Evolutionary conservation across 768 basidiomycete genomes (phyloP).

Genomic region (Mycena metata): DNA sequence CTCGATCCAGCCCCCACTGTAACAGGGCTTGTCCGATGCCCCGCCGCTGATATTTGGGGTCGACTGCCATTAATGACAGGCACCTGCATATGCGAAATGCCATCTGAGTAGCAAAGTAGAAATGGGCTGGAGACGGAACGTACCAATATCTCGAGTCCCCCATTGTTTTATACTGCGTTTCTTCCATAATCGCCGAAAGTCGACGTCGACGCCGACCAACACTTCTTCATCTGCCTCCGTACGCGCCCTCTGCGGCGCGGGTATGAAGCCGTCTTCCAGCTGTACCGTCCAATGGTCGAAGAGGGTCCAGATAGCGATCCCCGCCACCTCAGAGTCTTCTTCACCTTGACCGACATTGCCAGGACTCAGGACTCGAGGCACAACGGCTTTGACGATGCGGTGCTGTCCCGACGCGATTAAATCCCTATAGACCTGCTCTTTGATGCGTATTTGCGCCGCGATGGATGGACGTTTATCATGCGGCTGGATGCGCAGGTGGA

Average conservation of each 20-base stretch:
- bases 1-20: slow-evolving; percentile 15
- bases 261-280: neutral
- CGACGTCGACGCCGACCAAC: neutral
- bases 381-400: slow-evolving; percentile 22
- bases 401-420: neutral
- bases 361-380: too few species aligned
- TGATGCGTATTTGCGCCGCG: slow-evolving; percentile 2
- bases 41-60: slow-evolving; percentile 12
- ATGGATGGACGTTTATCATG: slow-evolving; percentile 8
- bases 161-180: slow-evolving; percentile 3
- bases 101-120: too few species aligned
- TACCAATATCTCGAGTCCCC: slow-evolving; percentile 19
- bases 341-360: neutral
- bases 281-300: neutral
- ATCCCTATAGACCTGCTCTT: neutral
- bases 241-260: neutral
- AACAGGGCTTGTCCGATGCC: slow-evolving; percentile 13
- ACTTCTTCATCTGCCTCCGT: slow-evolving; percentile 5
- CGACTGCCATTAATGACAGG: slow-evolving; percentile 1
- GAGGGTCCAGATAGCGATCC: slow-evolving; percentile 10
- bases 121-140: neutral
- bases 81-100: too few species aligned
- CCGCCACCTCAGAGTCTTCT: neutral
- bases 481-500: too few species aligned
- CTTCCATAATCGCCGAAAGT: neutral